Conservation (phyloP, 495 filamentous ascomycete genomes). For the Gamarada debralockiae region DNA sequence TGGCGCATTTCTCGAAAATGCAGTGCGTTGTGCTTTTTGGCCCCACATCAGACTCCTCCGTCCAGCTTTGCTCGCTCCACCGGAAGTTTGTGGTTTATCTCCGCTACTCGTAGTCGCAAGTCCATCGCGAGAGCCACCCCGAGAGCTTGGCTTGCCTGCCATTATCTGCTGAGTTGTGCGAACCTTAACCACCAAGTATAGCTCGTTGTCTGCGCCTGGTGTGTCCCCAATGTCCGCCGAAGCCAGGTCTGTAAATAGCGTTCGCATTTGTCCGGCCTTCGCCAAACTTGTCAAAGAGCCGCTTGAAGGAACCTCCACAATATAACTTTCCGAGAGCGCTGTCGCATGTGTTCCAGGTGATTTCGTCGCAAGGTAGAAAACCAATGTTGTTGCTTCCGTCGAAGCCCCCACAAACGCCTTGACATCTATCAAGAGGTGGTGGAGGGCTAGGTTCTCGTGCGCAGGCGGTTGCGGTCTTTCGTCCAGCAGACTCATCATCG, state of each 20-base stretch:
- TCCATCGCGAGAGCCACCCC: constrained; percentile 13
- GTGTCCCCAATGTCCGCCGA: constrained; percentile 80
- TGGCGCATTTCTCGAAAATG: constrained; percentile 40
- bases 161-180: constrained; percentile 55
- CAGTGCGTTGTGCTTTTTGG: constrained; percentile 44
- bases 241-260: constrained; percentile 81
- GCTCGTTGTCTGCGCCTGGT: constrained; percentile 55
- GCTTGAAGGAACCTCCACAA: constrained; percentile 70
- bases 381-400: constrained; percentile 67
- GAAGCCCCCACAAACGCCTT: constrained; percentile 72
- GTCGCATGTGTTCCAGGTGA: constrained; percentile 53
- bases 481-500: constrained; percentile 91
- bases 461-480: constrained; percentile 60
- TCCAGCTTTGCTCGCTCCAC: constrained; percentile 44
- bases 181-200: constrained; percentile 84
- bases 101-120: background rate
- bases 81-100: constrained; percentile 10
- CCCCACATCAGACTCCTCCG: constrained; percentile 86
- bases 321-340: constrained; percentile 77
- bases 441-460: constrained; percentile 63
- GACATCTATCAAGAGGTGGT: constrained; percentile 84
- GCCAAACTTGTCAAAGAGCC: constrained; percentile 59
- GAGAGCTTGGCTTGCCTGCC: constrained; percentile 37
- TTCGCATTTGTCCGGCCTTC: constrained; percentile 66
- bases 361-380: constrained; percentile 75